Conservation (phyloP, 2,329 filamentous ascomycete species). For the Fusarium austroafricanum region DNA sequence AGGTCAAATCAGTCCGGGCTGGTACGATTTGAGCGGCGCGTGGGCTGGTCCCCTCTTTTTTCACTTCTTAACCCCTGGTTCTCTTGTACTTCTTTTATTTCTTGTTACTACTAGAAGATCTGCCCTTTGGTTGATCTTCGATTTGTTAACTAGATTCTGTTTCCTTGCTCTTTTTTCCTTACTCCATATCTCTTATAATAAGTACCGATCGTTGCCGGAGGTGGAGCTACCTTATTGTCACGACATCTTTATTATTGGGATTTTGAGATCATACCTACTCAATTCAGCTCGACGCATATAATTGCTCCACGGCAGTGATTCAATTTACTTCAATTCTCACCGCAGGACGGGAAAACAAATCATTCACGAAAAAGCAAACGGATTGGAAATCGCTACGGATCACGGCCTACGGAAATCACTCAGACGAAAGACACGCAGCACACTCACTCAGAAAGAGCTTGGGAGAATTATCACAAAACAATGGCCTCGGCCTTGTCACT, state of each 20-base stretch:
- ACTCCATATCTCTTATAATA: constrained; percentile 22
- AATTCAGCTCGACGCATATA: constrained; percentile 6
- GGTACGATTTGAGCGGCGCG: constrained; percentile 44
- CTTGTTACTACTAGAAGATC: constrained; percentile 25
- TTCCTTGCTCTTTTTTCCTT: constrained; percentile 4
- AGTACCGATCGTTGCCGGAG: constrained; percentile 11
- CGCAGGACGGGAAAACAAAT: constrained; percentile 35
- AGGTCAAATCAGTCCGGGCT: constrained; percentile 34
- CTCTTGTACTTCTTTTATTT: constrained; percentile 24
- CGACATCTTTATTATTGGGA: constrained; percentile 6
- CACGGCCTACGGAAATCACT: constrained; percentile 11
- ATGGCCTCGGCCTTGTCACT: constrained; percentile 41
- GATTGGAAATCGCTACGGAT: constrained; percentile 6
- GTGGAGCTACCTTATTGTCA: constrained; percentile 17
- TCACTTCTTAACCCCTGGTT: constrained; percentile 25
- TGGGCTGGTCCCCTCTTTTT: constrained; percentile 46
- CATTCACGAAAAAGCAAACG: constrained; percentile 4
- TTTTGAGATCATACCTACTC: constrained; percentile 9
- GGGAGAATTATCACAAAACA: constrained; percentile 6
- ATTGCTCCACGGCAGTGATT: constrained; percentile 13
- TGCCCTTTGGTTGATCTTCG: constrained; percentile 30
- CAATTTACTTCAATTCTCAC: constrained; percentile 24
- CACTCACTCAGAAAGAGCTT: constrained; percentile 2
- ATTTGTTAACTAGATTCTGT: constrained; percentile 21
- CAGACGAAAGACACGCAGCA: constrained; percentile 11